Evolutionary conservation across 768 basidiomycete genomes (phyloP).

Genomic region (Myochromella boudieri): DNA sequence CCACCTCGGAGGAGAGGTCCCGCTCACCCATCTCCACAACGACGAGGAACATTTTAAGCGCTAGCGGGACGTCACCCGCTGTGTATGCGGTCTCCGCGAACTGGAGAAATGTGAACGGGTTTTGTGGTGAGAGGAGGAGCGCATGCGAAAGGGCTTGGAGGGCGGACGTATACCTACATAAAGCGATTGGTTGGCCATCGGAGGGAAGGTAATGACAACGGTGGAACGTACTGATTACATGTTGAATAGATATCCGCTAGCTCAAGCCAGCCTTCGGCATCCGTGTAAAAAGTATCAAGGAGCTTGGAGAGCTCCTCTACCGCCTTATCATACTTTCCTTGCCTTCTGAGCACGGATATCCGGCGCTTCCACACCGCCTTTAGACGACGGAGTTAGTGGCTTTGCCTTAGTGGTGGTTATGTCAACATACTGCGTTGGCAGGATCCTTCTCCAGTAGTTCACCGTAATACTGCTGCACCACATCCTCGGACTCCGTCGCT

Average conservation of each 20-base stretch:
- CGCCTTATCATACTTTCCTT: constrained; percentile 62
- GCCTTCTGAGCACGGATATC: constrained; percentile 66
- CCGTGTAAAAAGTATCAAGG: constrained; percentile 86
- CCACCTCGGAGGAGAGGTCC: constrained; percentile 41
- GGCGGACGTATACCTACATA: constrained; percentile 64
- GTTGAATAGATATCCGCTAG: constrained; percentile 78
- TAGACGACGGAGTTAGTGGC: not conserved
- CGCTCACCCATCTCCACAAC: constrained; percentile 77
- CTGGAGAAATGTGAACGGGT: constrained; percentile 80
- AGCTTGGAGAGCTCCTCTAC: constrained; percentile 70
- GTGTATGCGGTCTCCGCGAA: constrained; percentile 90
- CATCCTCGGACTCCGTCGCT: constrained; percentile 53
- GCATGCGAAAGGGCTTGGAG: constrained; percentile 80
- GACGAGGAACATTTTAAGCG: constrained; percentile 77
- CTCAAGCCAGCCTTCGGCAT: constrained; percentile 86
- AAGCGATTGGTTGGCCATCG: not conserved
- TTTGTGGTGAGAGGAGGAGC: constrained; percentile 80
- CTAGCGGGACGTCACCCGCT: constrained; percentile 67
- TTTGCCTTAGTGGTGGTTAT: not conserved
- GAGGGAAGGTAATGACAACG: not conserved
- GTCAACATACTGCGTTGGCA: constrained; percentile 62
- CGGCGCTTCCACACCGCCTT: constrained; percentile 81
- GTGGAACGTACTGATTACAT: constrained; percentile 63
- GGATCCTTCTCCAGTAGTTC: constrained; percentile 64
- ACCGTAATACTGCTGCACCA: constrained; percentile 65